Base-by-base conservation (phyloP, 2,329 filamentous ascomycete genomes). In the Xylaria hypoxylon region DNA sequence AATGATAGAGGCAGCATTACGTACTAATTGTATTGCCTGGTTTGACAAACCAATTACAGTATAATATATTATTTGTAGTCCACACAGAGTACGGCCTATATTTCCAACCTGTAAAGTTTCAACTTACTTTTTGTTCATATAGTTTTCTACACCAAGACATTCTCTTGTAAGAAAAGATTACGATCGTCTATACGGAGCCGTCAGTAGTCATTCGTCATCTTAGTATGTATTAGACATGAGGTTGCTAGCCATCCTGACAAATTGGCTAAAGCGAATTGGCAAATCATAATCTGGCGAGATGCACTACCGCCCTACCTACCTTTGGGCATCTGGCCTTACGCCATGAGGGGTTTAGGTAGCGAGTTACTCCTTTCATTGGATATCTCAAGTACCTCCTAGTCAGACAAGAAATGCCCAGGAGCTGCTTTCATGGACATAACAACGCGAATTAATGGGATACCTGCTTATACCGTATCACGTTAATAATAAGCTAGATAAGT, bases 231-330 rank as follows among this genome's bases (percentile, higher is more conserved):
- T 33, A 33, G 2, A 33, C 31, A 33, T 33, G n/a, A n/a, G n/a
- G n/a, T n/a, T n/a, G 35, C 11, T 10, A 44, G 31, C 42, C 48
- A 40, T n/a, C 28, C 51, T 33, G 52, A 35, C 26, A 24, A 26
- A 60, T 42, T 56, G 44, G 51, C 26, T n/a, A 26, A 55, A 48
- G 26, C 19, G 44, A 28, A 53, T 61, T 38, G 48, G 59, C 59
- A 61, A 50, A 42, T 61, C 57, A 61, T 56, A 42, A 19, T 33
- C 44, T 51, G 26, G 38, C 33, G 38, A 64, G 42, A 53, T 22
- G 48, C 47, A 26, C 47, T 48, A 31, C 40, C 22, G 31, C 24
- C 59, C 47, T 22, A 42, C 19, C 56, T 62, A 24, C 24, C 33
- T 57, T 62, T 3, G 31, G 44, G 50, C 22, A 28, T 35, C 13